Evolutionary conservation across 768 basidiomycete genomes (phyloP).

Genomic region (Xerocomellus amylosporus): DNA sequence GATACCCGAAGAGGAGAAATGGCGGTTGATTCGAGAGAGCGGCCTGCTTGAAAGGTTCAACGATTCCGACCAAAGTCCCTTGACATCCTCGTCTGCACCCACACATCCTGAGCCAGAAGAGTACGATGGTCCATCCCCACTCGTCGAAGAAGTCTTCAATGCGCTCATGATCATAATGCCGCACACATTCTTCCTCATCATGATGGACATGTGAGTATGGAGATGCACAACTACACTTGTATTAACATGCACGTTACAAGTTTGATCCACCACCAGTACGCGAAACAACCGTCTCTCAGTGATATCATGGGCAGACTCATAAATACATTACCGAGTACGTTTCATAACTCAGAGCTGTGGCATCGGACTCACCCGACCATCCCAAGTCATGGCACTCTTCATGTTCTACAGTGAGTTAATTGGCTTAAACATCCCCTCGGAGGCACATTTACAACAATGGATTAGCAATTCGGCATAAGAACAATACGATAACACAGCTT

Average conservation of each 20-base stretch:
- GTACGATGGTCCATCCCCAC: conserved; percentile 37
- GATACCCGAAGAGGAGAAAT: conserved; percentile 74
- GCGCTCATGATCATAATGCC: conserved; percentile 66
- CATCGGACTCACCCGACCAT: conserved; percentile 1
- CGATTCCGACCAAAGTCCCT: conserved; percentile 9
- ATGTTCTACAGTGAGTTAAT: conserved; percentile 38
- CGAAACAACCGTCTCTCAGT: conserved; percentile 49
- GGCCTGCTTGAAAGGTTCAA: conserved; percentile 49
- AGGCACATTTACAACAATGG: conserved; percentile 1
- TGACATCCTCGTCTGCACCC: neutral
- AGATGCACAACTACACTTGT: neutral
- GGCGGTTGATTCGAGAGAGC: conserved; percentile 67
- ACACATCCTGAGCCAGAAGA: conserved; percentile 16
- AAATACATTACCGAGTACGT: conserved; percentile 71
- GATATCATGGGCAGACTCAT: conserved; percentile 56
- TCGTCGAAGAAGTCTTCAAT: conserved; percentile 70
- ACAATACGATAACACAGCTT: conserved; percentile 48
- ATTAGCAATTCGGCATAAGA: conserved; percentile 62
- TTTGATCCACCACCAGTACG: conserved; percentile 77
- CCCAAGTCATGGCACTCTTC: conserved; percentile 68
- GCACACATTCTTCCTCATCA: conserved; percentile 65
- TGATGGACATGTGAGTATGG: conserved; percentile 79
- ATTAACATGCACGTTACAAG: conserved; percentile 36
- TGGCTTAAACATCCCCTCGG: neutral
- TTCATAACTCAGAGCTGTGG: neutral